These are phyloP conservation scores for Crepidotus variabilis DNA, from an alignment of 768 basidiomycete species.

Conservation along the genomic window DNA sequence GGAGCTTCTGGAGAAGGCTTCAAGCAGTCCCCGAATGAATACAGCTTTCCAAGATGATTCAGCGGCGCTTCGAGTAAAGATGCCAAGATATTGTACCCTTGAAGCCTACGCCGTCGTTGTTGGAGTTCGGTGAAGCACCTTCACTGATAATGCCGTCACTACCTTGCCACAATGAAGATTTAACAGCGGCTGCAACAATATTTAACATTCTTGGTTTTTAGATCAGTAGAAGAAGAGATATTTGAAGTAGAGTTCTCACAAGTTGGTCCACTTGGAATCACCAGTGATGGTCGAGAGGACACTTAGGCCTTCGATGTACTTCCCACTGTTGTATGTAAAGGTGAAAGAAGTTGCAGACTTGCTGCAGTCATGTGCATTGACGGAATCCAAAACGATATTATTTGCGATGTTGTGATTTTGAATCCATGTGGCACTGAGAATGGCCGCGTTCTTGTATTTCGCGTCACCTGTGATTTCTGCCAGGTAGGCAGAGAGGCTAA, in stretches of 20 bases:
- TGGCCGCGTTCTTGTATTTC: slow-evolving; percentile 44
- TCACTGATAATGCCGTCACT: slow-evolving; percentile 50
- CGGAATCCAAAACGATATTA: slow-evolving; percentile 43
- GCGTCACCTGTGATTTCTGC: slow-evolving; percentile 40
- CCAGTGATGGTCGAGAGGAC: slow-evolving; percentile 40
- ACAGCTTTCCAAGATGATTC: not conserved
- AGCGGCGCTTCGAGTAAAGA: not conserved
- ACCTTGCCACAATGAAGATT: slow-evolving; percentile 43
- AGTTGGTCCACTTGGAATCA: slow-evolving; percentile 33
- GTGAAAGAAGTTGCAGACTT: slow-evolving; percentile 39
- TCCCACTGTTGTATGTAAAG: slow-evolving; percentile 56
- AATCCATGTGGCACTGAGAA: slow-evolving; percentile 46
- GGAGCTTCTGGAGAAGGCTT: slow-evolving; percentile 37
- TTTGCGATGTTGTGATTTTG: slow-evolving; percentile 39
- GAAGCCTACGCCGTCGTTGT: slow-evolving; percentile 49
- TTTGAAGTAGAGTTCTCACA: slow-evolving; percentile 32
- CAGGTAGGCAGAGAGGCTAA: slow-evolving; percentile 46
- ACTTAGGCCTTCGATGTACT: slow-evolving; percentile 48
- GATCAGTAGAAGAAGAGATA: too few species aligned
- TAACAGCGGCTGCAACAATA: slow-evolving; percentile 36
- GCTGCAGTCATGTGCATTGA: slow-evolving; percentile 43
- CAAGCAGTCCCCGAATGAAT: too few species aligned
- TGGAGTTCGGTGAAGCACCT: slow-evolving; percentile 32
- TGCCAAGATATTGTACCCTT: slow-evolving; percentile 31
- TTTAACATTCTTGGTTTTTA: slow-evolving; percentile 20